Evolutionary conservation across 345 rosid genomes (phyloP).

Genomic region (Populus pruinosa): DNA sequence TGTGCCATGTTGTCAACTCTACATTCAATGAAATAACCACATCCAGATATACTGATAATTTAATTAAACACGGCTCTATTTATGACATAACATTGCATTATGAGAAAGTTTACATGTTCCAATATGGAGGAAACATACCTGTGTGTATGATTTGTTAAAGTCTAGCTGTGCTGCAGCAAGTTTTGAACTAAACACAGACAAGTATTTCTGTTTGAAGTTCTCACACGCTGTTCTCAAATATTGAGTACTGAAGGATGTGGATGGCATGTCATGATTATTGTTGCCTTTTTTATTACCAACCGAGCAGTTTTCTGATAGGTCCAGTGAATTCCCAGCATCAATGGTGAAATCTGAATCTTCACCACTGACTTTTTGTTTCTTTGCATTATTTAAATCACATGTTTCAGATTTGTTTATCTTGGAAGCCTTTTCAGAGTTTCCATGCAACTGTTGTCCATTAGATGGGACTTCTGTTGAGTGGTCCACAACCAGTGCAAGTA

Average conservation of each 20-base stretch:
- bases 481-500: conserved; percentile 46
- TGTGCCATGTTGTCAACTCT: not conserved
- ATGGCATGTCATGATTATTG: conserved; percentile 27
- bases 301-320: conserved; percentile 27
- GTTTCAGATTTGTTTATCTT: conserved; percentile 33
- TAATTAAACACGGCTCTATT: not conserved
- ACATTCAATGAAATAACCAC: not conserved
- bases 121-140: conserved; percentile 42
- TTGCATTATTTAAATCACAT: conserved; percentile 33
- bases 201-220: conserved; percentile 64
- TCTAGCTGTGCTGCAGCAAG: conserved; percentile 68
- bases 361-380: conserved; percentile 45
- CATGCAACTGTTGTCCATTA: conserved; percentile 26
- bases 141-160: conserved; percentile 57
- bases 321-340: conserved; percentile 23
- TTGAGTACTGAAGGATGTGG: conserved; percentile 26
- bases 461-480: conserved; percentile 24
- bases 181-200: conserved; percentile 64
- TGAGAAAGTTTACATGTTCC: not conserved
- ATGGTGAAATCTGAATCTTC: conserved; percentile 27
- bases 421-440: conserved; percentile 33
- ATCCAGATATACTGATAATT: not conserved
- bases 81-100: not conserved
- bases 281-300: conserved; percentile 29
- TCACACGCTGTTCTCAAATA: conserved; percentile 51